Base-by-base conservation (phyloP, 83 land plant genomes). In the Isoetes engelmannii region DNA sequence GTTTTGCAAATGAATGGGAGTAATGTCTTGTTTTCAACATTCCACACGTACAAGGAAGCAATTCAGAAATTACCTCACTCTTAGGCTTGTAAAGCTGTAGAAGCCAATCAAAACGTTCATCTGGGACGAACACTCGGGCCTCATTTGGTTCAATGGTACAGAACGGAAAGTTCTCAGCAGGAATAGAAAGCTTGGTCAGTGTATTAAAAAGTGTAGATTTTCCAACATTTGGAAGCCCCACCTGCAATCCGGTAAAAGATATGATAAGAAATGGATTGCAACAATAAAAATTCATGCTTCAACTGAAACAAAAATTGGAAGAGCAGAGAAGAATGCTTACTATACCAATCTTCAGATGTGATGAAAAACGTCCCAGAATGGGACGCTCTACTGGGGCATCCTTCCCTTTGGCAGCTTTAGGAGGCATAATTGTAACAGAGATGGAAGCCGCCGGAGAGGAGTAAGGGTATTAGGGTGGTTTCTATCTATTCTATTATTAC, bases 91-190 rank as follows among this genome's bases (percentile, higher is more conserved):
- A 84, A 37, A 89, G 67, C 20, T 85, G 75, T 68, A 88, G 85
- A 44, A 95, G 97, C 99, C 99, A 95, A 20, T 95, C 89, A 69
- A 91, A 95, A 17, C 99, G 85, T 71, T 95, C 99, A 73, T 95
- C 99, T 1, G 99, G 99, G 46, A 95, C 78, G 72, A 80, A 82
- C 44, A 95, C 85, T 8, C 99, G 84, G 4, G 99, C 99, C 71
- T 95, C 99, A 77, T 95, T 95, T 53, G 99, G 99, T 64, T 95
- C 99, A 50, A 92, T 95, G 49, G 99, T 95, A 61, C 99, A 95
- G 48, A 95, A 95, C 7, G 99, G 99, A 63, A 86, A 95, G 68
- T 95, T 95, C 83, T 86, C 91, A 0, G 97, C 99, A 28, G 99
- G 97, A 18, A 95, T 95, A 9, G 88, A 73, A n/a, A 95, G 54